Evolutionary conservation across 768 basidiomycete species (phyloP).

Genomic region (Phaeotremella skinneri): DNA sequence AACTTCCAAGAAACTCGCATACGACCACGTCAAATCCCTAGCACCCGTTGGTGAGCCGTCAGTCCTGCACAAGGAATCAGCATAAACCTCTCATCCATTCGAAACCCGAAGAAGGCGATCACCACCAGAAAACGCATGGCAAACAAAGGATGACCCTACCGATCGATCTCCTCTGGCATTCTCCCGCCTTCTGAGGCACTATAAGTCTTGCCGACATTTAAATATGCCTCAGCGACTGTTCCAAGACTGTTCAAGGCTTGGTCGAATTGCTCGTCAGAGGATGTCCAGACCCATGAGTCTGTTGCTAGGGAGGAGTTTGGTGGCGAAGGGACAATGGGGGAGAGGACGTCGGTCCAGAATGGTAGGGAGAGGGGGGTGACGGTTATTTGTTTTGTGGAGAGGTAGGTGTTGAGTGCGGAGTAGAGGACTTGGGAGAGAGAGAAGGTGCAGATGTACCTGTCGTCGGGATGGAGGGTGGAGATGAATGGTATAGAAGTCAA

Average conservation of each 20-base stretch:
- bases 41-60: slow-evolving; percentile 34
- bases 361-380: slow-evolving; percentile 11
- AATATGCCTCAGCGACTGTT: slow-evolving; percentile 27
- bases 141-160: slow-evolving; percentile 25
- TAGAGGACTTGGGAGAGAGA: slow-evolving; percentile 35
- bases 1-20: slow-evolving; percentile 34
- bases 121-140: neutral
- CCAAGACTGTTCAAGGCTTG: slow-evolving; percentile 20
- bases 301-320: neutral
- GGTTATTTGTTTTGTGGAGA: slow-evolving; percentile 10
- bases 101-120: neutral
- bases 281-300: neutral
- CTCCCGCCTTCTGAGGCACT: slow-evolving; percentile 21
- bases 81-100: slow-evolving; percentile 2
- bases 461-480: neutral
- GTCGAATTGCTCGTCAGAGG: neutral
- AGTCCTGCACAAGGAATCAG: slow-evolving; percentile 12
- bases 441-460: slow-evolving; percentile 44
- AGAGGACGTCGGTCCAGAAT: slow-evolving; percentile 41
- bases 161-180: slow-evolving; percentile 46
- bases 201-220: slow-evolving; percentile 16
- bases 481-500: no score
- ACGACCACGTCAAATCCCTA: slow-evolving; percentile 46
- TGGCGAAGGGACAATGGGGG: neutral
- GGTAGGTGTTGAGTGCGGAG: slow-evolving; percentile 15